Evolutionary conservation across 768 basidiomycete genomes (phyloP).

Genomic region (Ramaria rubella): DNA sequence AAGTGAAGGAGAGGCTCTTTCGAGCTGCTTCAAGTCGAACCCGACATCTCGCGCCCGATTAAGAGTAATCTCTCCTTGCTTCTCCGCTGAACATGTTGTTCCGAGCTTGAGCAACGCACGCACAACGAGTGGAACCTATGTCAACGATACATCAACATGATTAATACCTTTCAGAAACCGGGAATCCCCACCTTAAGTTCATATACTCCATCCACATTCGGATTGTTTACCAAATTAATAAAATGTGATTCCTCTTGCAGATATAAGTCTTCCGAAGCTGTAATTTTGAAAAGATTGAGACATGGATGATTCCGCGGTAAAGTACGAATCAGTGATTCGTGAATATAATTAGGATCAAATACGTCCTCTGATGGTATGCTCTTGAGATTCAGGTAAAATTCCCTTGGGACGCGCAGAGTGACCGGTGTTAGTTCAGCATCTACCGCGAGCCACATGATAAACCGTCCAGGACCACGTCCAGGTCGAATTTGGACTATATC

Average conservation of each 20-base stretch:
- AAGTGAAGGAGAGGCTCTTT: slow-evolving; percentile 44
- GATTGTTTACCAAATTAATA: slow-evolving; percentile 85
- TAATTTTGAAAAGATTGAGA: slow-evolving; percentile 74
- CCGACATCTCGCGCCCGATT: slow-evolving; percentile 77
- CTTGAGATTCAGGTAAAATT: slow-evolving; percentile 91
- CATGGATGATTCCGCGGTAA: slow-evolving; percentile 76
- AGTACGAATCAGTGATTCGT: slow-evolving; percentile 66
- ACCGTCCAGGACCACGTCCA: slow-evolving; percentile 72
- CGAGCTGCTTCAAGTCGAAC: slow-evolving; percentile 78
- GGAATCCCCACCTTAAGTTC: slow-evolving; percentile 69
- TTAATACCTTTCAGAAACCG: slow-evolving; percentile 2
- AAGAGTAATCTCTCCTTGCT: slow-evolving; percentile 56
- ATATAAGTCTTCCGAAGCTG: slow-evolving; percentile 79
- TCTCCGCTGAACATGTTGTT: slow-evolving; percentile 67
- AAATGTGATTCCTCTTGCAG: slow-evolving; percentile 85
- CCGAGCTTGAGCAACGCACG: slow-evolving; percentile 82
- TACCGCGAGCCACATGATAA: slow-evolving; percentile 80
- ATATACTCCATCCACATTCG: slow-evolving; percentile 91
- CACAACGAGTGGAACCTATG: slow-evolving; percentile 72
- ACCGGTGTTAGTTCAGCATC: slow-evolving; percentile 74
- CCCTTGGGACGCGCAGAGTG: slow-evolving; percentile 78
- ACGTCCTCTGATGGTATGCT: slow-evolving; percentile 53
- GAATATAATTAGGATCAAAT: slow-evolving; percentile 66
- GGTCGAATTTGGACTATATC: slow-evolving; percentile 88
- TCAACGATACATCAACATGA: neutral